Evolutionary conservation across 352 stramenopile species (phyloP), one percentile per base, ranked within the genome.

Genomic region (Globisporangium viniferum): DNA sequence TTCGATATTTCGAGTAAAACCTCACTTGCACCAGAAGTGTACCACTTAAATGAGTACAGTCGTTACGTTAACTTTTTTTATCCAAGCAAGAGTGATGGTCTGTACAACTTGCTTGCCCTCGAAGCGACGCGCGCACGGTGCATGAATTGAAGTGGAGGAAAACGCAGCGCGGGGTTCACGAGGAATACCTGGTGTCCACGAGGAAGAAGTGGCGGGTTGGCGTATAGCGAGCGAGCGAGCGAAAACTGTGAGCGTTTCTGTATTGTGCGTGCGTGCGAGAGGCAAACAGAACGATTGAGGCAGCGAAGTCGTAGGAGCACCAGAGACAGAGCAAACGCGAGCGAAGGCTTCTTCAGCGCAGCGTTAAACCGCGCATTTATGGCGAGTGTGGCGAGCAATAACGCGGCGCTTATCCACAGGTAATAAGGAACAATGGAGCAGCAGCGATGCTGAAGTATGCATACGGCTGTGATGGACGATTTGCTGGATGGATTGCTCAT

Each of bases 371-470:
- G 24, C n/a, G 24, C 33, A 5, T 6, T n/a, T 9, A 66, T 67
- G 41, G 7, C 68, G 58, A 65, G 46, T 33, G 12, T 44, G 20
- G 39, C 66, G 36, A 72, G 64, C 48, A 66, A 60, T 48, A 67
- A 22, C 9, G 62, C 46, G 18, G 69, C n/a, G 20, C 78, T 91
- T 55, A 75, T 91, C 36, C 81, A 86, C 66, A 76, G 73, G 66
- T 71, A 61, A 29, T 8, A 18, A 24, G 18, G 0, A 20, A 33
- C 31, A 44, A 31, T 10, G 12, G 24, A 57, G 12, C 24, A 33
- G 22, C n/a, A 8, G 22, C 1, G 54, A 33, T 56, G 20, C 5
- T 49, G 31, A 33, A 3, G 31, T 33, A 22, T n/a, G 18, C 4
- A 7, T 27, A 9, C 15, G 29, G 27, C 41, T 27, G 44, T 12